A percentile compares a stretch with the other conserved stretches of the same genome.
Conservation (phyloP, 1,284 basidiomycete species). For the Microbotryum lychnidis-dioicae region DNA sequence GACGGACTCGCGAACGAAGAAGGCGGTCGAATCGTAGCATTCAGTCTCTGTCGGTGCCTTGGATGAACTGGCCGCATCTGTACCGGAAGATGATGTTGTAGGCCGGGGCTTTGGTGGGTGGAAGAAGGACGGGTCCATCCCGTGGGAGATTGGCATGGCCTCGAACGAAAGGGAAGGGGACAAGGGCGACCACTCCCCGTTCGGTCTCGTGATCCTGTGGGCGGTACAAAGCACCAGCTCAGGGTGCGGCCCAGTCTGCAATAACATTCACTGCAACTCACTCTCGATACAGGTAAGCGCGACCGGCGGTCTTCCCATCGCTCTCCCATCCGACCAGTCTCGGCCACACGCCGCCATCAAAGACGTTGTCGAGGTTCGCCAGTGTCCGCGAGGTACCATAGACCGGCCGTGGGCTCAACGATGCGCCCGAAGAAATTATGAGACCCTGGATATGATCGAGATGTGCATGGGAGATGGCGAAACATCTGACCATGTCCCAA, state of each 20-base stretch:
- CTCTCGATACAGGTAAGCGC: conserved; percentile 29
- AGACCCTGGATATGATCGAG: conserved; percentile 36
- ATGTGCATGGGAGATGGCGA: conserved; percentile 32
- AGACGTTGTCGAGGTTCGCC: conserved; percentile 30
- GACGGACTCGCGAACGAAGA: conserved; percentile 59
- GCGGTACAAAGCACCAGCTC: not conserved
- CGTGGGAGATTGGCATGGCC: conserved; percentile 61
- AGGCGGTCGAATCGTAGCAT: conserved; percentile 60
- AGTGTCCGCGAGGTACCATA: conserved; percentile 31
- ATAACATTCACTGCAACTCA: conserved; percentile 4
- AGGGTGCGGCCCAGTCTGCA: not conserved
- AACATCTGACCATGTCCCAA: conserved; percentile 24
- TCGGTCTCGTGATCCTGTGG: conserved; percentile 3
- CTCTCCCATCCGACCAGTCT: conserved; percentile 27
- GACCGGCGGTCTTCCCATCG: conserved; percentile 10
- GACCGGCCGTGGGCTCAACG: conserved; percentile 21
- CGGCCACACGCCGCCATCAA: conserved; percentile 36
- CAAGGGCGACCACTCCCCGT: conserved; percentile 2
- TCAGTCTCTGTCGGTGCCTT: not conserved
- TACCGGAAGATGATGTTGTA: not conserved
- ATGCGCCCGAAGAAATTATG: conserved; percentile 29
- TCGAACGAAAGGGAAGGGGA: conserved; percentile 51
- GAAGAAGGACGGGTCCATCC: conserved; percentile 43
- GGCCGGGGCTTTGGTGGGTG: not conserved
- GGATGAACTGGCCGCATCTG: conserved; percentile 11